phyloP scores from a whole-genome alignment of 495 filamentous ascomycete genomes.

The Aspergillus hancockii region DNA sequence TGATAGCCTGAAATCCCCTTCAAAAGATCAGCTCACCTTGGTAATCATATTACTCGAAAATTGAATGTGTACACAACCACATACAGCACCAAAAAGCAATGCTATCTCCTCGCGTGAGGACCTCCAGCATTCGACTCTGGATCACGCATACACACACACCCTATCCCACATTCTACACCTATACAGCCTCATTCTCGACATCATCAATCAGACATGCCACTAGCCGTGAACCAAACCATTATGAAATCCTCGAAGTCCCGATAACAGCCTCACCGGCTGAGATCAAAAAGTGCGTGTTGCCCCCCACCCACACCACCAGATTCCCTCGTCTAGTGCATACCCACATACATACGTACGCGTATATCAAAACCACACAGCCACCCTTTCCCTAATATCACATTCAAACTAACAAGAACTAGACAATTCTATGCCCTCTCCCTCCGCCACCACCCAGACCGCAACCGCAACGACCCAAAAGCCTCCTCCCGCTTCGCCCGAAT shows the following conservation, averaged over 20 bases:
- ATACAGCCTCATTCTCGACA: slow-evolving; percentile 36
- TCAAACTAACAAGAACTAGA: slow-evolving; percentile 16
- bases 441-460: slow-evolving; percentile 89
- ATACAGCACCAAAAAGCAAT: slow-evolving; percentile 16
- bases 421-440: slow-evolving; percentile 95
- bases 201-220: slow-evolving; percentile 19
- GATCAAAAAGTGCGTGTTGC: slow-evolving; percentile 74
- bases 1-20: neutral
- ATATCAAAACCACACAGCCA: neutral
- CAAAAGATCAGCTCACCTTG: neutral
- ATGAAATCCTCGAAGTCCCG: slow-evolving; percentile 77
- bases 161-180: neutral
- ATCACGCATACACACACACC: slow-evolving; percentile 1
- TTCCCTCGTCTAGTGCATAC: slow-evolving; percentile 10
- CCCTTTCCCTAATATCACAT: neutral
- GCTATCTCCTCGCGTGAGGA: slow-evolving; percentile 21
- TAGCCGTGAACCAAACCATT: slow-evolving; percentile 59
- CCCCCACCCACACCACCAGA: slow-evolving; percentile 5
- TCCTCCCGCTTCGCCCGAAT: slow-evolving; percentile 79
- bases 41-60: neutral
- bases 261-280: slow-evolving; percentile 66
- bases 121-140: slow-evolving; percentile 7
- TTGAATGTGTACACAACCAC: slow-evolving; percentile 5
- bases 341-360: slow-evolving; percentile 1
- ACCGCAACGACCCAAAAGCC: slow-evolving; percentile 73